phyloP scores from a whole-genome alignment of 2,329 filamentous ascomycete species.

The Colletotrichum navitas region DNA sequence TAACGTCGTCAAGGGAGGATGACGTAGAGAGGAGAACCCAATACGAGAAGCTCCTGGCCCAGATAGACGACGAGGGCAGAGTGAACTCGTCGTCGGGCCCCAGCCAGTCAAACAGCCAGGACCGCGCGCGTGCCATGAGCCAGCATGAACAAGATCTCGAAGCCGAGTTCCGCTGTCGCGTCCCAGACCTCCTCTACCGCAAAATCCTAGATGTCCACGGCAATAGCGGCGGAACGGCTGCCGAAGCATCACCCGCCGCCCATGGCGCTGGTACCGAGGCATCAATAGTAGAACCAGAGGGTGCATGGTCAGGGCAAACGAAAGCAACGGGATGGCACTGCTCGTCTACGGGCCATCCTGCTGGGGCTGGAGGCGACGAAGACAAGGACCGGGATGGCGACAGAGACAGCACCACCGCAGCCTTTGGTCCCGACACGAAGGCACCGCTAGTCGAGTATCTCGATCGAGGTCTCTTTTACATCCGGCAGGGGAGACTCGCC shows the following conservation, averaged over 20 bases:
- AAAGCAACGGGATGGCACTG: slow-evolving; percentile 46
- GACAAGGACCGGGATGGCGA: slow-evolving; percentile 9
- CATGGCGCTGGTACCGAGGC: not conserved
- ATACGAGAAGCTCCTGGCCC: slow-evolving; percentile 29
- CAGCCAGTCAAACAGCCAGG: slow-evolving; percentile 42
- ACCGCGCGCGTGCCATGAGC: slow-evolving; percentile 57
- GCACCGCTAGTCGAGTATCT: slow-evolving; percentile 63
- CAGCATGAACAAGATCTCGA: slow-evolving; percentile 64
- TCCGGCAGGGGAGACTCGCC: slow-evolving; percentile 50
- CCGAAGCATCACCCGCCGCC: slow-evolving; percentile 21
- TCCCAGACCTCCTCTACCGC: slow-evolving; percentile 61
- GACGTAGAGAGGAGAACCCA: slow-evolving; percentile 30
- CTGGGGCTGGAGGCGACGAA: not conserved
- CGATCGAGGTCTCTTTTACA: slow-evolving; percentile 59
- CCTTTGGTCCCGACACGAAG: slow-evolving; percentile 54
- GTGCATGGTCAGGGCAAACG: slow-evolving; percentile 47
- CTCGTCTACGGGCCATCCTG: slow-evolving; percentile 16
- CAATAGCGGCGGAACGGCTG: slow-evolving; percentile 26
- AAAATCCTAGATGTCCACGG: slow-evolving; percentile 57
- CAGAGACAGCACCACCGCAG: slow-evolving; percentile 14
- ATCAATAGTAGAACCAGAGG: slow-evolving; percentile 26
- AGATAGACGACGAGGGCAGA: slow-evolving; percentile 36
- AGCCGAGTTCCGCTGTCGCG: slow-evolving; percentile 60
- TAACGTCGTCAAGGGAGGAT: not conserved
- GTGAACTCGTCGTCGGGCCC: slow-evolving; percentile 17